These are phyloP conservation scores for Excoecaria cochinchinensis DNA, from an alignment of 345 rosid species.

Conservation along the genomic window DNA sequence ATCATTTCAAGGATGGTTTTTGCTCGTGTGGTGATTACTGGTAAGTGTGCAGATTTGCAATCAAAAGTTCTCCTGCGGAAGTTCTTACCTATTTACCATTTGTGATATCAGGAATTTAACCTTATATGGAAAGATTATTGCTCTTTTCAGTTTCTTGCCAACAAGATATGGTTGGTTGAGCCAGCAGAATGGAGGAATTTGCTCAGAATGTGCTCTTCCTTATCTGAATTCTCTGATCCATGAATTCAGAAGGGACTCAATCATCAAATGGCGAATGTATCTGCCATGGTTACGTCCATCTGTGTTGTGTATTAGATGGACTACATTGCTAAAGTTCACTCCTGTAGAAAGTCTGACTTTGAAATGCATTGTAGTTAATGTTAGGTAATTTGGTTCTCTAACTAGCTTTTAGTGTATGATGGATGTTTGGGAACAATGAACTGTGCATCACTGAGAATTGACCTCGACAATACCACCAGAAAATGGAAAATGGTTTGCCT, in stretches of 20 bases:
- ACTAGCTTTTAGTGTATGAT: no score
- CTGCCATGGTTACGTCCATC: neutral
- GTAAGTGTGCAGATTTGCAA: conserved; percentile 26
- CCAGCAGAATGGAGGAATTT: neutral
- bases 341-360: neutral
- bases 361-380: no score
- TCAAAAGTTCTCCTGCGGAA: neutral
- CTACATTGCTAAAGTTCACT: neutral
- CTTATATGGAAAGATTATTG: no score
- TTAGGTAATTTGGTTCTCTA: no score
- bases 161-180: neutral
- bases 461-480: no score
- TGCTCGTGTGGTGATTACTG: conserved; percentile 91
- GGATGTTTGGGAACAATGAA: no score
- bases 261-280: neutral
- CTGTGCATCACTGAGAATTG: no score
- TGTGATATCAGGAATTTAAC: neutral
- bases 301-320: neutral
- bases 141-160: no score
- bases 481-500: no score
- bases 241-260: neutral
- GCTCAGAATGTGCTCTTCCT: neutral
- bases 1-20: conserved; percentile 71
- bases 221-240: neutral
- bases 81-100: neutral